Evolutionary conservation across 1,284 basidiomycete genomes (phyloP), one percentile per base, ranked within the genome.

Genomic region (Cutaneotrichosporon cutaneum): DNA sequence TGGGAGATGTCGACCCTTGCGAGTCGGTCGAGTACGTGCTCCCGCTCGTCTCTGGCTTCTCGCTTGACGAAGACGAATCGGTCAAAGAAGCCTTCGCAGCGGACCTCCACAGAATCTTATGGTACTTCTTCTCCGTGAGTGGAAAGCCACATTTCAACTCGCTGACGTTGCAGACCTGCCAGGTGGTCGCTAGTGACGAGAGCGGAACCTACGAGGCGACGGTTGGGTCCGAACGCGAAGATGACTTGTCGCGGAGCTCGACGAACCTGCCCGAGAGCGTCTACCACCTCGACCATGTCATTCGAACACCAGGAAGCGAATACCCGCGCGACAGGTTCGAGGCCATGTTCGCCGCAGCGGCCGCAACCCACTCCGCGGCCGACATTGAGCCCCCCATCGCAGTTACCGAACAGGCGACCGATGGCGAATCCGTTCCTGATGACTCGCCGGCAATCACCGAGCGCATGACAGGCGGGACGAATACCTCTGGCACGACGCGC

Each of bases 11-110:
- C 56, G 85, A 89, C 30, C 88, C 95, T 2, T 86, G 86, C 65
- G 95, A 98, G 70, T 93, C 92, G 3, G 88, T 94, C 70, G 91
- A 94, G 77, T 99, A 96, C 76, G 91, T 99, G 55, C 82, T 97
- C 14, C 94, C 94, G 1, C 84, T 97, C 21, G 85, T 99, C 62
- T 90, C 87, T 58, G 87, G 86, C 26, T 86, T 98, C 33, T 92
- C 91, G 3, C 87, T 90, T 77, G 94, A 98, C 73, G 87, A 90
- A 76, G 94, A 97, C 68, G 92, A 95, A 69, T 81, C 85, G 44
- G 94, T 99, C 63, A 94, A 92, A 77, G 92, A 96, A 72, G 90
- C 92, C 0, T 87, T 99, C 45, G 88, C 92, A 2, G 84, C 87
- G 2, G 88, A 92, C 72, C 82, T 99, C 26, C 86, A 92, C 56